A percentile compares a stretch with the other conserved stretches of the same genome.
These are phyloP conservation scores for Penicillium sumatraense DNA, from an alignment of 2,329 filamentous ascomycete species.

Conservation along the genomic window DNA sequence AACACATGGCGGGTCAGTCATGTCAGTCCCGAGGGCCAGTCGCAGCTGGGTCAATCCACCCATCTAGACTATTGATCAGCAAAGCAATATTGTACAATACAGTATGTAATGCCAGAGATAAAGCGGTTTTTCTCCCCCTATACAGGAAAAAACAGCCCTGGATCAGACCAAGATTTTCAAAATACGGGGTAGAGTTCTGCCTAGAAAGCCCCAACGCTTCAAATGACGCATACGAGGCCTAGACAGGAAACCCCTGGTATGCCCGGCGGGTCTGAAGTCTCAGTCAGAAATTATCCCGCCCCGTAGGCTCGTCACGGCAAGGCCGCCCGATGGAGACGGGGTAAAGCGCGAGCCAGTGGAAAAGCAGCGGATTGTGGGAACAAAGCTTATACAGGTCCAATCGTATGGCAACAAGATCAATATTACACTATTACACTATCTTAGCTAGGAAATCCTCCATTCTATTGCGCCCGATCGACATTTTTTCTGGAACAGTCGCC, in stretches of 20 bases:
- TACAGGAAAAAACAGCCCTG: neutral
- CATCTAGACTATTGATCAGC: neutral
- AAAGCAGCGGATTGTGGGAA: slow-evolving; percentile 2
- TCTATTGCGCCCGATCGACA: slow-evolving; percentile 10
- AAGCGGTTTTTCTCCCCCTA: no score
- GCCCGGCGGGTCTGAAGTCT: neutral
- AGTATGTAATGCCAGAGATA: no score
- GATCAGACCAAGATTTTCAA: neutral
- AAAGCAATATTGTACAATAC: no score
- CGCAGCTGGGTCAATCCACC: neutral
- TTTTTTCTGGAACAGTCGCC: neutral
- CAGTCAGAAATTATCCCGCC: neutral
- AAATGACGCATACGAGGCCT: neutral
- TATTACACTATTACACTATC: neutral
- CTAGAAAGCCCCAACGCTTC: neutral
- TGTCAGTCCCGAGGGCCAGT: no score
- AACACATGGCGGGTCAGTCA: neutral
- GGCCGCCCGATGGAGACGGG: slow-evolving; percentile 5
- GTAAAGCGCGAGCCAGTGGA: neutral
- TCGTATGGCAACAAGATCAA: slow-evolving; percentile 2
- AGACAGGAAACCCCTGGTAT: neutral
- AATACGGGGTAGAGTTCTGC: neutral
- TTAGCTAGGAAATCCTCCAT: slow-evolving; percentile 8
- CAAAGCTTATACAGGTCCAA: slow-evolving; percentile 19
- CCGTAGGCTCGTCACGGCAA: neutral